Evolutionary conservation across 2,329 filamentous ascomycete species (phyloP).

Genomic region (Helicocarpus griseus): DNA sequence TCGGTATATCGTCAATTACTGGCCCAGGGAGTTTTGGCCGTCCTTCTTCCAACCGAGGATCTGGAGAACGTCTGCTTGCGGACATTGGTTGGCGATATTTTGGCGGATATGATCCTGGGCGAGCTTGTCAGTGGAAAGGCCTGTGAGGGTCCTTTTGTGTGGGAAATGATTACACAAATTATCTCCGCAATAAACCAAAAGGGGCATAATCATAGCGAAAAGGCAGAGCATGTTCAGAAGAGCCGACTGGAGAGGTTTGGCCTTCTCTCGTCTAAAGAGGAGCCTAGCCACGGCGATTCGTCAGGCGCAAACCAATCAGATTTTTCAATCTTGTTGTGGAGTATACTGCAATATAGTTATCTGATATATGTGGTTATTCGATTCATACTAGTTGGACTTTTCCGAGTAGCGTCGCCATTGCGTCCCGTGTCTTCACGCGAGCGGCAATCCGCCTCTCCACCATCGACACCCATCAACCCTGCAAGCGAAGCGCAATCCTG

Average conservation of each 20-base stretch:
- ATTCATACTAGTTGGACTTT: constrained; percentile 54
- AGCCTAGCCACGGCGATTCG: constrained; percentile 16
- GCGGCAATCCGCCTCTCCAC: constrained; percentile 19
- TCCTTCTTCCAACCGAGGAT: constrained; percentile 86
- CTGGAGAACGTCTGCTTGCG: constrained; percentile 79
- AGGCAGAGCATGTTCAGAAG: constrained; percentile 23
- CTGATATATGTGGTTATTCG: constrained; percentile 53
- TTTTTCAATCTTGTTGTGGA: constrained; percentile 39
- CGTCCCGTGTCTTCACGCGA: constrained; percentile 12
- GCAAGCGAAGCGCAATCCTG: constrained; percentile 24
- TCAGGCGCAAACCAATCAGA: constrained; percentile 23
- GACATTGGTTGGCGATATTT: constrained; percentile 72
- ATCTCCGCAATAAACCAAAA: constrained; percentile 37
- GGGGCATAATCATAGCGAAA: constrained; percentile 16
- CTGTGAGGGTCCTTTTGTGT: constrained; percentile 81
- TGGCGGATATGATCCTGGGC: constrained; percentile 82
- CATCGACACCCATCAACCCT: constrained; percentile 17
- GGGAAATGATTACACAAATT: constrained; percentile 70
- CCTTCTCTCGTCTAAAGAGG: constrained; percentile 36
- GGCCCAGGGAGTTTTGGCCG: constrained; percentile 69
- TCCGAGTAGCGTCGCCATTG: constrained; percentile 58
- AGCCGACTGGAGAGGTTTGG: constrained; percentile 49
- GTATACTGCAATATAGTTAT: constrained; percentile 42
- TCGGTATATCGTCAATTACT: constrained; percentile 75
- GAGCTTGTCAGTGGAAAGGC: constrained; percentile 70